A percentile compares a stretch with the other conserved stretches of the same genome.
Conservation (phyloP, 2,329 filamentous ascomycete genomes). For the Zymoseptoria tritici region DNA sequence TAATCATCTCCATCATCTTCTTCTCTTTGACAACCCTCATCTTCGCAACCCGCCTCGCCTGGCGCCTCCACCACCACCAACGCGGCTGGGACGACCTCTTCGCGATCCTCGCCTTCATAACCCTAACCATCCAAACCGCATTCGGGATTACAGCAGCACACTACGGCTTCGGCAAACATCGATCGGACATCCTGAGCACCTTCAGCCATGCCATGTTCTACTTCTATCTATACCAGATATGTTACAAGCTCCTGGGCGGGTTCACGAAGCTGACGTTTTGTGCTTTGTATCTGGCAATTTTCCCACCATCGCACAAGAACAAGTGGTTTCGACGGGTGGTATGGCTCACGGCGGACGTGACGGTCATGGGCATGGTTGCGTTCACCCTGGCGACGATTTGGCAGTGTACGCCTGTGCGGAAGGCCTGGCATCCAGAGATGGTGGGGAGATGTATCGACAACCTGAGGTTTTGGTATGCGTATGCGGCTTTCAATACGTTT, state of each 20-base stretch:
- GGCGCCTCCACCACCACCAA: conserved; percentile 15
- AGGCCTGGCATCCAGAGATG: conserved; percentile 16
- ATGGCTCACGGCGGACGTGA: conserved; percentile 3
- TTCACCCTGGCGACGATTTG: conserved; percentile 22
- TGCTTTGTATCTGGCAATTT: conserved; percentile 20
- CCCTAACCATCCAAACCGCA: conserved; percentile 14
- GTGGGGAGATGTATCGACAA: conserved; percentile 15
- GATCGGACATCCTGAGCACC: conserved; percentile 9
- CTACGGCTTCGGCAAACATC: conserved; percentile 22
- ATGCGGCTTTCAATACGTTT: conserved; percentile 23
- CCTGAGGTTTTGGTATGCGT: conserved; percentile 21
- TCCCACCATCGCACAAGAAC: conserved; percentile 4
- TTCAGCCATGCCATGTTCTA: conserved; percentile 15
- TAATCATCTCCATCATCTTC: conserved; percentile 18
- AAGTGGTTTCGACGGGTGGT: conserved; percentile 11
- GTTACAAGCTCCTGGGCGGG: conserved; percentile 22
- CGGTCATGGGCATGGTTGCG: conserved; percentile 15
- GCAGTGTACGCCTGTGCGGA: conserved; percentile 19
- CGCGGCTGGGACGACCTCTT: conserved; percentile 19
- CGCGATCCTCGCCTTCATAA: conserved; percentile 15
- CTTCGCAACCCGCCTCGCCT: conserved; percentile 13
- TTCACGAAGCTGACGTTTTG: conserved; percentile 24
- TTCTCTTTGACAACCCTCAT: conserved; percentile 15
- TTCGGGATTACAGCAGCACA: conserved; percentile 16
- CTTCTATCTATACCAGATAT: conserved; percentile 25